Percentiles rank a stretch among this genome's conserved stretches.
These are phyloP conservation scores for Acanthamoeba culbertsoni DNA, from an alignment of 208 protist species.

Conservation along the genomic window DNA sequence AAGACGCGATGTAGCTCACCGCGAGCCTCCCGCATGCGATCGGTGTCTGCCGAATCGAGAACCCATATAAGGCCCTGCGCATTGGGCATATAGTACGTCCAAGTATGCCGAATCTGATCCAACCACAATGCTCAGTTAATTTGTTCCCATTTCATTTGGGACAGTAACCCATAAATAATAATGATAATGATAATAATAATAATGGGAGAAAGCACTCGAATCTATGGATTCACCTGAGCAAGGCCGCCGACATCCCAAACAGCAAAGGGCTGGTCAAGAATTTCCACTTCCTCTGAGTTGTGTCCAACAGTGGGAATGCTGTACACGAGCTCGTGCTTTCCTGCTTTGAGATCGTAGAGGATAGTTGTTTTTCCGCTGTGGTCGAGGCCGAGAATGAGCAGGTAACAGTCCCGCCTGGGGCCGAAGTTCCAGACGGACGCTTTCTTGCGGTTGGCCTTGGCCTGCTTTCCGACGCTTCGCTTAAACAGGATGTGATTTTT, in stretches of 20 bases:
- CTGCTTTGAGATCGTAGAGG: conserved; percentile 47
- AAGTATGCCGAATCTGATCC: conserved; percentile 80
- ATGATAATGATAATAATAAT: not conserved
- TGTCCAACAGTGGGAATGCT: conserved; percentile 28
- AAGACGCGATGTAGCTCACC: conserved; percentile 86
- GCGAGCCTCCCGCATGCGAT: conserved; percentile 83
- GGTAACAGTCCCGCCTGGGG: conserved; percentile 15
- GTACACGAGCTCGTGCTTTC: not conserved
- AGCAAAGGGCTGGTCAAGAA: not conserved
- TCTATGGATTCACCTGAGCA: not conserved
- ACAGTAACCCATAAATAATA: no score
- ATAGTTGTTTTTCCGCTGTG: conserved; percentile 36
- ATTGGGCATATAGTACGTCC: conserved; percentile 90
- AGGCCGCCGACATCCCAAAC: conserved; percentile 29
- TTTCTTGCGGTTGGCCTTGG: conserved; percentile 41
- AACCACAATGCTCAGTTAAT: no score
- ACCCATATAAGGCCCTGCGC: conserved; percentile 91
- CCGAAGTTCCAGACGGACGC: conserved; percentile 33
- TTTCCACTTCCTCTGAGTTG: not conserved
- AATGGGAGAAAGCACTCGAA: not conserved
- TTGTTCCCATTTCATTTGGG: no score
- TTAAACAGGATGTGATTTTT: conserved; percentile 33
- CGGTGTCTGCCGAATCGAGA: conserved; percentile 87
- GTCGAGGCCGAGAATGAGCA: conserved; percentile 8
- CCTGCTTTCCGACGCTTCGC: not conserved